Evolutionary conservation across 1,284 basidiomycete genomes (phyloP).

Genomic region (Sanguinoderma infundibulare): DNA sequence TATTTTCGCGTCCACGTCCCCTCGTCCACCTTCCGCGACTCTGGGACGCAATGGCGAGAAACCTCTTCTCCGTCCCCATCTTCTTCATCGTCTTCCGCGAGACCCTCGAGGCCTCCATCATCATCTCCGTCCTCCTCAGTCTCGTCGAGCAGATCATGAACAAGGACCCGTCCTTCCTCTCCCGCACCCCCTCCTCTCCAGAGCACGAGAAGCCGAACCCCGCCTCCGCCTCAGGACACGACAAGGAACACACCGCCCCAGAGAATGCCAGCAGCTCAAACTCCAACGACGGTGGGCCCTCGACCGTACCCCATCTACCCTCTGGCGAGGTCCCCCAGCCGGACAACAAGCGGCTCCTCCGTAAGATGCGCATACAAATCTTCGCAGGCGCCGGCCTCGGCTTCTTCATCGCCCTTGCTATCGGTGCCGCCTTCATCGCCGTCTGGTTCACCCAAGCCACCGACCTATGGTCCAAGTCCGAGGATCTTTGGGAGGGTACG

Average conservation of each 20-base stretch:
- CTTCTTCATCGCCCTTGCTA: constrained; percentile 75
- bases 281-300: constrained; percentile 15
- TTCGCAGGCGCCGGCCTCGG: constrained; percentile 79
- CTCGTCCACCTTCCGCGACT: constrained; percentile 16
- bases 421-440: constrained; percentile 80
- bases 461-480: constrained; percentile 74
- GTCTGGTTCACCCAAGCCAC: constrained; percentile 82
- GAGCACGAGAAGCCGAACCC: too few species aligned
- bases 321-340: constrained; percentile 29
- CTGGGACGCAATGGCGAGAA: constrained; percentile 51
- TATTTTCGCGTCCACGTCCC: constrained; percentile 15
- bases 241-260: constrained; percentile 24
- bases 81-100: constrained; percentile 93
- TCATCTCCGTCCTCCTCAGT: constrained; percentile 86
- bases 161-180: constrained; percentile 39
- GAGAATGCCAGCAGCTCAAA: constrained; percentile 29
- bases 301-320: constrained; percentile 25
- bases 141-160: constrained; percentile 81
- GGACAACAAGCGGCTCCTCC: constrained; percentile 46
- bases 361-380: constrained; percentile 75
- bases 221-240: constrained; percentile 15
- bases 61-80: constrained; percentile 79
- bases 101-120: constrained; percentile 87
- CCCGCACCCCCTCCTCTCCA: constrained; percentile 21
- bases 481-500: constrained; percentile 73